Base-by-base conservation (phyloP, 108 stramenopile genomes). In the Ochromonas danica region DNA sequence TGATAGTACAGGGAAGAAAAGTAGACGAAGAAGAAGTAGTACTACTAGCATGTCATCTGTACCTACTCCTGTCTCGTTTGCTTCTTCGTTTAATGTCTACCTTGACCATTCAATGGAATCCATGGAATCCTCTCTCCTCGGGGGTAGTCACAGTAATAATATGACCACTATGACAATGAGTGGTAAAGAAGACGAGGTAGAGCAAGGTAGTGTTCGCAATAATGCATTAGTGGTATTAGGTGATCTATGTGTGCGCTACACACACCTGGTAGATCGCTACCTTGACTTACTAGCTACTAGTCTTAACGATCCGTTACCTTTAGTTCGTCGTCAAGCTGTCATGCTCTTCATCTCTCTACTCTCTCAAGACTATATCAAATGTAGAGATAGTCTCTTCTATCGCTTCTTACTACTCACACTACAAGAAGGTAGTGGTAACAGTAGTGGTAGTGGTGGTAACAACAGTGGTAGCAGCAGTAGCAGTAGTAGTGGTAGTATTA, bases 321-420 rank as follows among this genome's bases (percentile, higher is more conserved):
- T 93, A 25, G 89, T 95, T 36, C 90, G 95, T 38, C 92, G 93
- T 78, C 91, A 95, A 63, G 94, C 95, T 33, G 80, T 97, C 6
- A 62, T 94, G 45, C 80, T 96, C 2, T 82, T 97, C 39, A 91
- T 91, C 10, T 91, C 89, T 62, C 80, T 97, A 39, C 51, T 97
- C 28, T 78, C 95, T 25, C 95, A 97, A 85, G 96, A 97, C 83
- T 96, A 93, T 86, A 88, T 97, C 74, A 97, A 97, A 79, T 95
- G 94, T 94, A 84, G 93, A 79, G 96, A 94, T 1, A 86, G 93
- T 36, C 83, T 96, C 0, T 82, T 97, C 39, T 90, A 91, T 79
- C 86, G 94, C 57, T 78, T 60, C 25, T 42, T 67, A 10, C 27
- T 67, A 10, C 25, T 67, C 3, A 67, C 63, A 36, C n/a, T n/a